These are phyloP conservation scores for Starmerella geochares DNA, from an alignment of 805 yeast genomes.

Conservation along the genomic window DNA sequence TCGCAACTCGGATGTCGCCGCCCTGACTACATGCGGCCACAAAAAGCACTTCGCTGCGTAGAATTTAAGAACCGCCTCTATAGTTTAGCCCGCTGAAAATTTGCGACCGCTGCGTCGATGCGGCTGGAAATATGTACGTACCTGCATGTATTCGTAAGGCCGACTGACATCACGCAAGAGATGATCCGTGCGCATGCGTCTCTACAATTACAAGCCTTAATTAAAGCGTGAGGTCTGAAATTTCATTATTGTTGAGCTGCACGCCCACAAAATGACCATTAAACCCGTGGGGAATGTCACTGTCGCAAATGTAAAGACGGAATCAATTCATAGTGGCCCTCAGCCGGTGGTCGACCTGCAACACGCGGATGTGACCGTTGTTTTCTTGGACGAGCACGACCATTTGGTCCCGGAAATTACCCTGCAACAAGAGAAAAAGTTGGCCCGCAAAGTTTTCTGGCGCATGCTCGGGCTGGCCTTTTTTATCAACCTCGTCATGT, in stretches of 20 bases:
- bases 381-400: constrained; percentile 5
- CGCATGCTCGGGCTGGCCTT: constrained; percentile 9
- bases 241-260: too few relatives aligned
- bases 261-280: not conserved
- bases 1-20: too few relatives aligned
- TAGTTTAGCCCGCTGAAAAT: too few relatives aligned
- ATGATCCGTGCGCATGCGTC: not conserved
- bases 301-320: not conserved
- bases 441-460: constrained; percentile 4
- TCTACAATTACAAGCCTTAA: not conserved
- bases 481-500: constrained; percentile 22
- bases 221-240: not conserved
- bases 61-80: too few relatives aligned
- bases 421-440: not conserved
- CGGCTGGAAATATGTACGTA: too few relatives aligned
- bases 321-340: not conserved
- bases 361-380: constrained; percentile 5
- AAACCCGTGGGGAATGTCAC: not conserved
- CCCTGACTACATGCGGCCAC: too few relatives aligned
- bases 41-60: too few relatives aligned
- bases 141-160: not conserved
- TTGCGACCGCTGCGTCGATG: too few relatives aligned
- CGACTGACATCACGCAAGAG: constrained; percentile 1
- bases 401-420: constrained; percentile 1
- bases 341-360: not conserved